Evolutionary conservation across 139 green algal species (phyloP).

Genomic region (Chlamydomonas sp.): DNA sequence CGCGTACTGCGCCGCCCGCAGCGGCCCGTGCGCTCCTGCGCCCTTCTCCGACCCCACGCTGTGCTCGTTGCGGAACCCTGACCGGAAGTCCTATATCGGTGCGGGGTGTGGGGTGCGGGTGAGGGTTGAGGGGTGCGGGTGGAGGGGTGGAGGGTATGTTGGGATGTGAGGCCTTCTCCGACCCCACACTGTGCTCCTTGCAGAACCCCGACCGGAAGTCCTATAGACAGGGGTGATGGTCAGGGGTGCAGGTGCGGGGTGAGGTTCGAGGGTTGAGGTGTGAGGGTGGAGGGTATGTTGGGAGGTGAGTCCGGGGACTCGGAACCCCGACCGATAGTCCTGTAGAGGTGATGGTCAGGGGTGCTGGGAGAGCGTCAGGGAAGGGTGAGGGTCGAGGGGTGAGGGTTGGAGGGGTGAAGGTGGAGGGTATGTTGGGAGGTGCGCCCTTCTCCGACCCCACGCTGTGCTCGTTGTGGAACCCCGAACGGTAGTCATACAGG

Average conservation of each 20-base stretch:
- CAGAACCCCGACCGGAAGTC: conserved; percentile 42
- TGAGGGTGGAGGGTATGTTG: not conserved
- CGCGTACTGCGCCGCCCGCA: conserved; percentile 62
- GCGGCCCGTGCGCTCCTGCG: conserved; percentile 69
- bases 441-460: conserved; percentile 60
- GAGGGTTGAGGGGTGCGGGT: not conserved
- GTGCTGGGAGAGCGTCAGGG: not conserved
- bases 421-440: not conserved
- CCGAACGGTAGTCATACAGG: conserved; percentile 5
- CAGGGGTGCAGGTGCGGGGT: not conserved
- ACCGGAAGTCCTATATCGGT: not conserved
- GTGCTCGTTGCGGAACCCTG: conserved; percentile 60
- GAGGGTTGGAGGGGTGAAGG: not conserved
- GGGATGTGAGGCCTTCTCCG: conserved; percentile 52
- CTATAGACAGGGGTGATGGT: not conserved
- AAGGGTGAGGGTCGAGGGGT: not conserved
- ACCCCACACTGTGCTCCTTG: conserved; percentile 49
- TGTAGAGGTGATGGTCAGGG: not conserved
- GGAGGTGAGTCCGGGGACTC: conserved; percentile 43
- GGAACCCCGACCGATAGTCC: conserved; percentile 35
- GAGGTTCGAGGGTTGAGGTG: not conserved
- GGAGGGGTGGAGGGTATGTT: not conserved
- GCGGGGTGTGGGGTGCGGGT: not conserved
- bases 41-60: conserved; percentile 61
- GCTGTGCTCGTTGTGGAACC: conserved; percentile 58